These are phyloP conservation scores for Alternaria incomplexa DNA, from an alignment of 2,329 filamentous ascomycete genomes.

Conservation along the genomic window DNA sequence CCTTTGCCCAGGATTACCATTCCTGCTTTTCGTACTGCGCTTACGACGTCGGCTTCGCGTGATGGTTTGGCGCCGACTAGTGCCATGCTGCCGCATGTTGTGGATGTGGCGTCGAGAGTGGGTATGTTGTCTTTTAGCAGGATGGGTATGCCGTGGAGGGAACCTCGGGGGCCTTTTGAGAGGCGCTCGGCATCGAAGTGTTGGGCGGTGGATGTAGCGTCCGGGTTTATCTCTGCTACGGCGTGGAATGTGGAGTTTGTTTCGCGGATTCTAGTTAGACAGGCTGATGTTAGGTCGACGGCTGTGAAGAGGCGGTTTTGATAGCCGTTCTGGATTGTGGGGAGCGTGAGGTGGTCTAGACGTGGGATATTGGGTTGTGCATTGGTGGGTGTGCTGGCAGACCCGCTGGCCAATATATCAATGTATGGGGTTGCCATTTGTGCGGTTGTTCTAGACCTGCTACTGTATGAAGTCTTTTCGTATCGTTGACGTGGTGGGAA, in stretches of 20 bases:
- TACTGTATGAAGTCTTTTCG: not conserved
- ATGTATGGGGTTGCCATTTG: not conserved
- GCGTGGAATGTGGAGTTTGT: slow-evolving; percentile 64
- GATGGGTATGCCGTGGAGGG: slow-evolving; percentile 65
- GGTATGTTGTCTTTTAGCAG: slow-evolving; percentile 68
- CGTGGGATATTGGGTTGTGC: not conserved
- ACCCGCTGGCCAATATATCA: not conserved
- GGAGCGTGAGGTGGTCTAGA: not conserved
- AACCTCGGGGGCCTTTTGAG: slow-evolving; percentile 52
- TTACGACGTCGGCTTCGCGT: slow-evolving; percentile 63
- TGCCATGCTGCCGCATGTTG: slow-evolving; percentile 63
- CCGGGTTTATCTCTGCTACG: slow-evolving; percentile 56
- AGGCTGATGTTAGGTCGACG: slow-evolving; percentile 39
- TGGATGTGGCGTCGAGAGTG: slow-evolving; percentile 46
- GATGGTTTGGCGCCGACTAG: slow-evolving; percentile 62
- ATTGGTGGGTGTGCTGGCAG: not conserved
- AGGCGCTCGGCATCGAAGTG: slow-evolving; percentile 54
- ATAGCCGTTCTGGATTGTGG: not conserved
- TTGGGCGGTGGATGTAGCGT: slow-evolving; percentile 55
- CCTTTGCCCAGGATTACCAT: slow-evolving; percentile 69
- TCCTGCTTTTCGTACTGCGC: slow-evolving; percentile 63
- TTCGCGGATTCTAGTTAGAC: slow-evolving; percentile 60
- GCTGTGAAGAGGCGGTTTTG: not conserved
- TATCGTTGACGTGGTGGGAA: not conserved
- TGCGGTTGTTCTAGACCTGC: no score